A percentile compares a stretch with the other conserved stretches of the same genome.
Evolutionary conservation across 2,329 filamentous ascomycete species (phyloP).

Genomic region (Nemania sp.): DNA sequence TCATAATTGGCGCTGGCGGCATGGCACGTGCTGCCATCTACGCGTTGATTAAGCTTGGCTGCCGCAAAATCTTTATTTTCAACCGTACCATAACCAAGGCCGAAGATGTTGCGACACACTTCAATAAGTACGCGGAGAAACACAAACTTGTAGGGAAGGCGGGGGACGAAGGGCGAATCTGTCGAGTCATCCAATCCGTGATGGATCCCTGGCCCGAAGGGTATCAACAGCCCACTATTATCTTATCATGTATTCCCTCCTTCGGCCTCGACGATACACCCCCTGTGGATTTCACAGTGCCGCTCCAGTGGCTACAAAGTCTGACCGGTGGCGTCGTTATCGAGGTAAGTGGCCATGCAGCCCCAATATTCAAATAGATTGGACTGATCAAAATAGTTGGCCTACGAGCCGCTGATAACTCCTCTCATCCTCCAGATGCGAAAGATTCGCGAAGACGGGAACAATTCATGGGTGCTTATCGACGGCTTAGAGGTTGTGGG

Average conservation of each 20-base stretch:
- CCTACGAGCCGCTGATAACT: conserved; percentile 72
- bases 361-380: background rate
- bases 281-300: conserved; percentile 71
- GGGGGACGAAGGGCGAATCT: conserved; percentile 47
- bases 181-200: conserved; percentile 61
- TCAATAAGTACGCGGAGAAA: conserved; percentile 57
- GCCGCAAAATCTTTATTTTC: conserved; percentile 72
- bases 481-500: conserved; percentile 73
- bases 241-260: conserved; percentile 73
- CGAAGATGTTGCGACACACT: conserved; percentile 66
- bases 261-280: conserved; percentile 63
- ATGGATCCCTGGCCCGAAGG: conserved; percentile 65
- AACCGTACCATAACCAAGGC: conserved; percentile 69
- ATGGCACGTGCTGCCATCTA: conserved; percentile 78
- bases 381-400: conserved; percentile 48
- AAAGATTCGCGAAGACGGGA: conserved; percentile 50
- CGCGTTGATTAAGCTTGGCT: conserved; percentile 73
- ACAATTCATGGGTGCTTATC: conserved; percentile 69
- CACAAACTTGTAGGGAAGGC: conserved; percentile 41
- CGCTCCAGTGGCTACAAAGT: conserved; percentile 69
- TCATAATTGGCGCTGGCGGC: conserved; percentile 67
- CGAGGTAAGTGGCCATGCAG: conserved; percentile 50
- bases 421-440: conserved; percentile 71
- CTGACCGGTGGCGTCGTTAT: conserved; percentile 74
- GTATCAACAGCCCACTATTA: conserved; percentile 68